Evolutionary conservation across 257 asterid genomes (phyloP).

Genomic region (Gynochthodes officinalis): DNA sequence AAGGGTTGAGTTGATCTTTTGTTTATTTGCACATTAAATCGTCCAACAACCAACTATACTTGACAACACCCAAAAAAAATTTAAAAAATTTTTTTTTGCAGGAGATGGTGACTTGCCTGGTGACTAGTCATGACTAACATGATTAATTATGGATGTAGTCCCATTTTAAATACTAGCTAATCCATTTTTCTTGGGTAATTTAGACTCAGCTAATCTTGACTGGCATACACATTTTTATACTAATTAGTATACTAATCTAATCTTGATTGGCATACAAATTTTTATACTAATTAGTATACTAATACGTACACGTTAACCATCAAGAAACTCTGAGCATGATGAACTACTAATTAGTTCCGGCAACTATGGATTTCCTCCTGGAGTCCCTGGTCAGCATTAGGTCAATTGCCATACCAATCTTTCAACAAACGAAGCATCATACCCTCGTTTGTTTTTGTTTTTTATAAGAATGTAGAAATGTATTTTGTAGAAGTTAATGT

Average conservation of each 20-base stretch:
- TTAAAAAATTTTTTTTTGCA: not conserved
- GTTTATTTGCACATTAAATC: not conserved
- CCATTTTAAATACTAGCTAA: conserved; percentile 3
- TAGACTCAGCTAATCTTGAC: conserved; percentile 1
- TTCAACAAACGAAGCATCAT: not conserved
- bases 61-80: not conserved
- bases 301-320: conserved; percentile 10
- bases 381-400: not conserved
- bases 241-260: not conserved
- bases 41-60: not conserved
- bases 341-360: too few species aligned
- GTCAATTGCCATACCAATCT: not conserved
- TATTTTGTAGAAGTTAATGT: too few species aligned
- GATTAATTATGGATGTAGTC: conserved; percentile 1
- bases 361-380: too few species aligned
- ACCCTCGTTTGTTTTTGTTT: too few species aligned
- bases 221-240: not conserved
- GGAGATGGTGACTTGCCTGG: conserved; percentile 10
- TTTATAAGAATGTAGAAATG: too few species aligned
- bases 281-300: not conserved
- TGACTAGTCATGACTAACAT: not conserved
- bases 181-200: conserved; percentile 1
- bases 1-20: conserved; percentile 8
- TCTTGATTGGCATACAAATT: too few species aligned
- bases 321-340: not conserved